Base-by-base conservation (phyloP, 352 stramenopile species). In the Globisporangium radiosum region DNA sequence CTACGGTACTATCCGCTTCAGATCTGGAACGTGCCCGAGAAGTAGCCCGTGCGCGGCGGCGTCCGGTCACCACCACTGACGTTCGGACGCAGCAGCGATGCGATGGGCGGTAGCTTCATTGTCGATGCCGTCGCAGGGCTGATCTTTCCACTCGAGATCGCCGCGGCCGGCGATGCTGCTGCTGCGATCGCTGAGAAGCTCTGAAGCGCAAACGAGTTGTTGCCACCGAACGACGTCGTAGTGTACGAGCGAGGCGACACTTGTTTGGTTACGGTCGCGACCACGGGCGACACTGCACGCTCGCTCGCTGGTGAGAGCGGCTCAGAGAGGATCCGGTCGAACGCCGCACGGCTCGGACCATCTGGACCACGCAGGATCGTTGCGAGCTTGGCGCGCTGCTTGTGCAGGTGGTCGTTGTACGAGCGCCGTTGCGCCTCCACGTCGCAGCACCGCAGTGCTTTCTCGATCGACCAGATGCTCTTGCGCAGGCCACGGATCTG, bases 381-480 rank as follows among this genome's bases (percentile, higher is more conserved):
- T 14, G 76, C 55, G 63, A 90, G 62, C 74, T 90, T 90, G 51
- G 72, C 63, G 72, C 76, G 70, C 62, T 90, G 81, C 66, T 87
- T 87, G 48, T 85, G 69, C 48, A 90, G 67, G 69, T 90, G 81
- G 56, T 87, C 75, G 47, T 76, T 72, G 76, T 90, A 90, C 40
- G 81, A 90, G 13, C 66, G 73, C 44, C 74, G 73, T 57, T 88
- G 77, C 4, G 68, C 63, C 56, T 88, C 78, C 3, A 75, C 85
- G 25, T 88, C 75, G 64, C 76, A 85, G 68, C 69, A 84, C 45
- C 75, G 75, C 43, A 88, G 69, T 44, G 76, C 75, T 62, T 91
- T 91, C 64, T 88, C 76, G 49, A 91, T 91, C 15, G 81, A 91
- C 74, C 73, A 87, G 58, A 88, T 85, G 67, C 78, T 87, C 68